phyloP scores from a whole-genome alignment of 2,329 filamentous ascomycete genomes.

The Exophiala alcalophila region DNA sequence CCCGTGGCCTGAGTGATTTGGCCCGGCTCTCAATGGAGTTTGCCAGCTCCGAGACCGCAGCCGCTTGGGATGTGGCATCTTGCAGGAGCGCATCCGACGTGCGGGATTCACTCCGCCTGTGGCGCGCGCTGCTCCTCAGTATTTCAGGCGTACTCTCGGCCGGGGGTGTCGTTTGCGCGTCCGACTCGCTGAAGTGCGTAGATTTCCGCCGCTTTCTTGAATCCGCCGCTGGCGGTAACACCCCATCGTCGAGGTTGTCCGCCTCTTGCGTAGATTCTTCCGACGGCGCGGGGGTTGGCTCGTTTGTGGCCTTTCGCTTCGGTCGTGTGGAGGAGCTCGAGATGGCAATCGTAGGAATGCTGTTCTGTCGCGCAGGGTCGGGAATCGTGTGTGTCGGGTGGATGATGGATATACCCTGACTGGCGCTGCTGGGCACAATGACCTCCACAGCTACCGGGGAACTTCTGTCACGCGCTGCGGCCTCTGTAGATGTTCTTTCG shows the following conservation, averaged over 20 bases:
- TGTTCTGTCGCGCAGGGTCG: background rate
- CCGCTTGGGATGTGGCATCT: slow-evolving; percentile 22
- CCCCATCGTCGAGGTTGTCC: background rate
- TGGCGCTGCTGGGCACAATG: slow-evolving; percentile 6
- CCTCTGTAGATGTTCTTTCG: slow-evolving; percentile 1
- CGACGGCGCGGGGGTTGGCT: slow-evolving; percentile 13
- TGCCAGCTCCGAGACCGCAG: slow-evolving; percentile 25
- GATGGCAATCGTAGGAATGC: slow-evolving; percentile 19
- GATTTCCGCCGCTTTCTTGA: slow-evolving; percentile 25
- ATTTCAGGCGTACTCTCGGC: slow-evolving; percentile 7
- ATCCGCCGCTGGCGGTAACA: background rate
- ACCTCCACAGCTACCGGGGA: slow-evolving; percentile 13
- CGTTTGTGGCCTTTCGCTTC: slow-evolving; percentile 11
- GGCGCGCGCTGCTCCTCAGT: slow-evolving; percentile 15
- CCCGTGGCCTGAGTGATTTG: slow-evolving; percentile 11
- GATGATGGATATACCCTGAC: slow-evolving; percentile 11
- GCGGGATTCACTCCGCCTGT: slow-evolving; percentile 22
- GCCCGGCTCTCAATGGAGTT: slow-evolving; percentile 22
- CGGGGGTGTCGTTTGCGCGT: slow-evolving; percentile 10
- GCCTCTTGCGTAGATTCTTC: slow-evolving; percentile 12
- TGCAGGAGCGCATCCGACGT: slow-evolving; percentile 25
- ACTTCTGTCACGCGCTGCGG: background rate
- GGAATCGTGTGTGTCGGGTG: slow-evolving; percentile 3
- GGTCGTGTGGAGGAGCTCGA: slow-evolving; percentile 5
- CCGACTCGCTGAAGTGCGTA: slow-evolving; percentile 11